phyloP scores from a whole-genome alignment of 73 alveolate genomes.

The Blepharisma japonicum region DNA sequence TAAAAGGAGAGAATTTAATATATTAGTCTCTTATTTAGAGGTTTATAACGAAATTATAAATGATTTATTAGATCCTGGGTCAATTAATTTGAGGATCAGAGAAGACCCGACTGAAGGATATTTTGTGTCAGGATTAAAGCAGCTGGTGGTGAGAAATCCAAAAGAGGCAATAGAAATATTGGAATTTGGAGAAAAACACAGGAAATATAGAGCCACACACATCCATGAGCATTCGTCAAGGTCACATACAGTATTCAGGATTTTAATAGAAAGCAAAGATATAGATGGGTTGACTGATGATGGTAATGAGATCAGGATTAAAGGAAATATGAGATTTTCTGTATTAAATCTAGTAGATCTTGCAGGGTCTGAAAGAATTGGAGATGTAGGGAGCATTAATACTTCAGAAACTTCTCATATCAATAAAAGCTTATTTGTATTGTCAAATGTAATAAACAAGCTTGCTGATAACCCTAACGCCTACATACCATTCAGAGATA shows the following conservation, averaged over 20 bases:
- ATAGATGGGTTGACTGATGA: conserved; percentile 34
- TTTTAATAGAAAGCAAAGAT: conserved; percentile 2
- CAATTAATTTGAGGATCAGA: conserved; percentile 49
- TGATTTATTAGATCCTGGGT: conserved; percentile 79
- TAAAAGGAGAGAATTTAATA: conserved; percentile 61
- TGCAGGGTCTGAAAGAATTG: conserved; percentile 92
- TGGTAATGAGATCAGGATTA: conserved; percentile 45
- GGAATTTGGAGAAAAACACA: conserved; percentile 93
- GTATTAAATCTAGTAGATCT: conserved; percentile 83
- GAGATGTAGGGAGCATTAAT: conserved; percentile 48
- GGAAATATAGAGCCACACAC: conserved; percentile 85
- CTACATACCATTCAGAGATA: conserved; percentile 93
- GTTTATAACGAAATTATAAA: conserved; percentile 93
- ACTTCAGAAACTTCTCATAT: conserved; percentile 81
- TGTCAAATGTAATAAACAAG: conserved; percentile 79
- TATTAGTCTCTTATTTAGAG: conserved; percentile 88
- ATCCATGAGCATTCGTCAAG: conserved; percentile 94
- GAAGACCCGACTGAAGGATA: conserved; percentile 71
- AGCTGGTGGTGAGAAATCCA: conserved; percentile 51
- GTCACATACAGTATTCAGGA: conserved; percentile 90
- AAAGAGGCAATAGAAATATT: conserved; percentile 67
- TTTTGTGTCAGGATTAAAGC: conserved; percentile 49
- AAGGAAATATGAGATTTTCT: conserved; percentile 40
- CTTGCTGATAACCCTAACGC: conserved; percentile 60
- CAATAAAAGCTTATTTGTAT: conserved; percentile 80